These are phyloP conservation scores for Paramecium pentaurelia DNA, from an alignment of 73 alveolate species.

Conservation along the genomic window DNA sequence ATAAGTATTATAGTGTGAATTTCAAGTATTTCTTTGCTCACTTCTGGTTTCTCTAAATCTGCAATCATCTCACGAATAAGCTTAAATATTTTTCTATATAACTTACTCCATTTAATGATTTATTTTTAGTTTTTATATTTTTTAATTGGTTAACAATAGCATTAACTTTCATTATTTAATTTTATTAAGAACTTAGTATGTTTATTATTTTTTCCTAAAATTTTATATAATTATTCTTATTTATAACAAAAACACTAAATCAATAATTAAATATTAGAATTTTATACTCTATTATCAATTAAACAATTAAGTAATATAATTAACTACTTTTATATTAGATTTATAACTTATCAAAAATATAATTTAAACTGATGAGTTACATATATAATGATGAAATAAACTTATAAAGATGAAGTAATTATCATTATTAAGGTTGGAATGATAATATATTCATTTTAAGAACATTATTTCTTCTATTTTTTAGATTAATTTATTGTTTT, in stretches of 20 bases:
- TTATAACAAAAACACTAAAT: neutral
- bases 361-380: too few relatives aligned
- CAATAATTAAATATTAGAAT: neutral
- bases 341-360: too few relatives aligned
- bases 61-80: neutral
- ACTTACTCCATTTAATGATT: slow-evolving; percentile 19
- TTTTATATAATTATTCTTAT: neutral
- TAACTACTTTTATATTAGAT: too few relatives aligned
- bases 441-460: too few relatives aligned
- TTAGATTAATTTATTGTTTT: too few relatives aligned
- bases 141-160: neutral
- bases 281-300: too few relatives aligned
- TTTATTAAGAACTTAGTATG: neutral
- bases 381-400: too few relatives aligned
- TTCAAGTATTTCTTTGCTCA: neutral
- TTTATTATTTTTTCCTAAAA: neutral
- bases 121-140: neutral
- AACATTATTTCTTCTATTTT: too few relatives aligned
- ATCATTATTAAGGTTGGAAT: too few relatives aligned
- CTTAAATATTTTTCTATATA: neutral
- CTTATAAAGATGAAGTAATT: too few relatives aligned
- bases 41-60: neutral
- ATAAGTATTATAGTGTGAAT: neutral
- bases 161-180: neutral
- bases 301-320: too few relatives aligned